phyloP scores from a whole-genome alignment of 2,329 filamentous ascomycete species.

The Arthrinium phaeospermum region DNA sequence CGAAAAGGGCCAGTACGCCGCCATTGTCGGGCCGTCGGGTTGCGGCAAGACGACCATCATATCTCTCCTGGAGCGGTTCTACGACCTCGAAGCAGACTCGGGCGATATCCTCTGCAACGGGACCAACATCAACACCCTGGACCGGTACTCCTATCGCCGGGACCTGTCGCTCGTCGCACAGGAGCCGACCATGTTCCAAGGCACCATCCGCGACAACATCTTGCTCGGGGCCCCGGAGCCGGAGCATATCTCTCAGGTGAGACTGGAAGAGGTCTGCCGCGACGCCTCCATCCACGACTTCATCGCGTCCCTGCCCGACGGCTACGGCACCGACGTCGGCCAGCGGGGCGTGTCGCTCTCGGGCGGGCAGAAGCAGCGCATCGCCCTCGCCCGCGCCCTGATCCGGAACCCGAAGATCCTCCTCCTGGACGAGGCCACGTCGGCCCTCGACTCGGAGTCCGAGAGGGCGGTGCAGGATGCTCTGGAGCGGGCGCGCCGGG shows the following conservation, averaged over 20 bases:
- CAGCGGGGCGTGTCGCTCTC: conserved; percentile 48
- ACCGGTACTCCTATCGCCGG: conserved; percentile 61
- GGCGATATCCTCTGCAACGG: conserved; percentile 64
- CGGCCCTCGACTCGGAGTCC: conserved; percentile 68
- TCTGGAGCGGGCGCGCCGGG: conserved; percentile 45
- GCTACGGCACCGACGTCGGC: conserved; percentile 38
- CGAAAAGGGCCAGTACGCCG: conserved; percentile 55
- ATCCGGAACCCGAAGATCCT: conserved; percentile 73
- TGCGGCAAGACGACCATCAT: conserved; percentile 69
- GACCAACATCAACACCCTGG: conserved; percentile 46
- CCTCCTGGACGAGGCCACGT: conserved; percentile 75
- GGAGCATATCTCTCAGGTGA: conserved; percentile 53
- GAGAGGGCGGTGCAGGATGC: conserved; percentile 63
- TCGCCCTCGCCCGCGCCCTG: conserved; percentile 69
- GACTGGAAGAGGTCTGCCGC: conserved; percentile 59
- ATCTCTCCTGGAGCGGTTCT: conserved; percentile 54
- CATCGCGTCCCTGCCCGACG: conserved; percentile 44
- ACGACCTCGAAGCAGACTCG: conserved; percentile 52
- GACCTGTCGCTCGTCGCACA: conserved; percentile 72
- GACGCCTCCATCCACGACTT: conserved; percentile 49
- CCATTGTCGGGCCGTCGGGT: conserved; percentile 62
- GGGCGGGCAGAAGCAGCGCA: conserved; percentile 64
- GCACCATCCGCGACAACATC: conserved; percentile 67
- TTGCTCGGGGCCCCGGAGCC: conserved; percentile 60
- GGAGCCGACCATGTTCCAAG: conserved; percentile 72